A percentile compares a stretch with the other conserved stretches of the same genome.
These are phyloP conservation scores for Ustilago hordei DNA, from an alignment of 1,284 basidiomycete genomes.

Conservation along the genomic window DNA sequence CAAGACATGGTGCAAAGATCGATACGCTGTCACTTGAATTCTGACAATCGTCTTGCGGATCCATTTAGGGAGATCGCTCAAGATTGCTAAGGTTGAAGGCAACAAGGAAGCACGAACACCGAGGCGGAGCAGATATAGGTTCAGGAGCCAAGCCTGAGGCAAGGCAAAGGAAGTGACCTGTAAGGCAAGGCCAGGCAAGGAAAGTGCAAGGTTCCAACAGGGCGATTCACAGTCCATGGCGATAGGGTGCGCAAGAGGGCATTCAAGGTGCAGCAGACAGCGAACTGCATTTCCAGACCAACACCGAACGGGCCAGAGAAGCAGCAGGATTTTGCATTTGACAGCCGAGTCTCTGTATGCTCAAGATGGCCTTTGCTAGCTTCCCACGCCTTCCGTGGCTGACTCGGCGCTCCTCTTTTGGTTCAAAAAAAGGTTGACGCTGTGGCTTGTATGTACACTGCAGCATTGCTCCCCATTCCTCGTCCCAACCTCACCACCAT, in stretches of 20 bases:
- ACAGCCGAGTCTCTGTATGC: not conserved
- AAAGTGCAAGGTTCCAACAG: not conserved
- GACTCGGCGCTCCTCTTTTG: not conserved
- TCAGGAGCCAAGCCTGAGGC: not conserved
- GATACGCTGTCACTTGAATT: not conserved
- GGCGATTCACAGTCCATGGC: not conserved
- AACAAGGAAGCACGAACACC: slow-evolving; percentile 1
- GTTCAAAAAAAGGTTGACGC: slow-evolving; percentile 1
- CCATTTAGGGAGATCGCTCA: not conserved
- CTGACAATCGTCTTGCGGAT: not conserved
- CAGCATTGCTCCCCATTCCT: slow-evolving; percentile 1
- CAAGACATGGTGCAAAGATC: not conserved
- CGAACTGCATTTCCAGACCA: slow-evolving; percentile 32
- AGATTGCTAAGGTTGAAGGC: not conserved
- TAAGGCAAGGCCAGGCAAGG: not conserved
- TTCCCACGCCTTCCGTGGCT: slow-evolving; percentile 15
- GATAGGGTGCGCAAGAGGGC: not conserved
- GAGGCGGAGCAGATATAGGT: slow-evolving; percentile 1
- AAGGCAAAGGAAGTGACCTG: not conserved
- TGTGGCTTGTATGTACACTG: not conserved
- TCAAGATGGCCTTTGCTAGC: not conserved
- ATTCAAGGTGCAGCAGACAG: slow-evolving; percentile 10
- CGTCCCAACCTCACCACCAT: not conserved
- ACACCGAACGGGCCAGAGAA: slow-evolving; percentile 22
- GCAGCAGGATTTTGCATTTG: not conserved